Conservation (phyloP, 2,329 filamentous ascomycete species). For the Colletotrichum camelliae region DNA sequence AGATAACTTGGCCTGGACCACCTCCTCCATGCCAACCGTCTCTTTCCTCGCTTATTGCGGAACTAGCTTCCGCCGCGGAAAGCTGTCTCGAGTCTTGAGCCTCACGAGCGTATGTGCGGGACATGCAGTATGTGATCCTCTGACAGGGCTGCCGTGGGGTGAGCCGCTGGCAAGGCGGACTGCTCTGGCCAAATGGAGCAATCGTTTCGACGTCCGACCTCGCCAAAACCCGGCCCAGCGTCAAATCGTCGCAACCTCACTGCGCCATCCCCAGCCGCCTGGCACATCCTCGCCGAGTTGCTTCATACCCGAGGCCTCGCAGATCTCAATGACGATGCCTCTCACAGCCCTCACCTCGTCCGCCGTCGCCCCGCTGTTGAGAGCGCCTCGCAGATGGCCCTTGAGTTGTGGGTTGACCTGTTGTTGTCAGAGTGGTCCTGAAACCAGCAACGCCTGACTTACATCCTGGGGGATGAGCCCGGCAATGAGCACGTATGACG, state of each 20-base stretch:
- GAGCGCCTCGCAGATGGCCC: constrained; percentile 54
- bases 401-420: constrained; percentile 59
- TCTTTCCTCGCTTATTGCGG: constrained; percentile 5
- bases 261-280: constrained; percentile 52
- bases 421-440: constrained; percentile 5
- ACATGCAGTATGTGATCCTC: background rate
- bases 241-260: constrained; percentile 47
- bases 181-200: background rate
- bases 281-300: constrained; percentile 35
- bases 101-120: background rate
- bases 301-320: constrained; percentile 51
- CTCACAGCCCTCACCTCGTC: constrained; percentile 55
- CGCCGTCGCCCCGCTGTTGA: constrained; percentile 54
- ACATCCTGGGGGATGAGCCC: constrained; percentile 58
- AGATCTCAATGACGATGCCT: constrained; percentile 49
- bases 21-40: background rate
- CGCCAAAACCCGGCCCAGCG: background rate
- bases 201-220: background rate
- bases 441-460: constrained; percentile 22
- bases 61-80: constrained; percentile 9
- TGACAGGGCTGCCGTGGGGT: background rate
- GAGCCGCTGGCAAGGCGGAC: background rate
- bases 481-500: constrained; percentile 56
- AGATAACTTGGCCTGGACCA: background rate
- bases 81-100: background rate